Evolutionary conservation across 2,329 filamentous ascomycete genomes (phyloP).

Genomic region (Immersiporthe knoxdaviesiana): DNA sequence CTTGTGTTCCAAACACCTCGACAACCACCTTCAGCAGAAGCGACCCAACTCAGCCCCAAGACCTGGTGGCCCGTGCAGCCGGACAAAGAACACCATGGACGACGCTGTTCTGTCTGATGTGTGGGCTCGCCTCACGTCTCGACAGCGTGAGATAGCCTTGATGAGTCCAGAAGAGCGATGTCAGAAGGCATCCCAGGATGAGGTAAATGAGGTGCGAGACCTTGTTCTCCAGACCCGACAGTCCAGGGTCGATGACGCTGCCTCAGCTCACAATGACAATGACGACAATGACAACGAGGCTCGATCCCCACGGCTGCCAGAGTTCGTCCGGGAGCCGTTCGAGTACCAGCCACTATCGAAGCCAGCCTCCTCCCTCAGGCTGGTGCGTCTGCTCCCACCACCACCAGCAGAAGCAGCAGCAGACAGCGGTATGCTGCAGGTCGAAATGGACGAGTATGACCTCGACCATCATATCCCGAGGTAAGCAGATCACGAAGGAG

Average conservation of each 20-base stretch:
- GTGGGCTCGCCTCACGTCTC: not conserved
- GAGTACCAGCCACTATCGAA: not conserved
- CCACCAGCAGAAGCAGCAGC: too few species aligned
- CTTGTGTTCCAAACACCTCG: too few species aligned
- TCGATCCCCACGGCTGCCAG: not conserved
- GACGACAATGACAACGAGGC: not conserved
- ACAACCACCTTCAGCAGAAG: not conserved
- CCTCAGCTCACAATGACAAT: too few species aligned
- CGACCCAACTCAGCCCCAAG: not conserved
- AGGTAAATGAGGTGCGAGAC: not conserved
- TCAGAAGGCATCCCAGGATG: not conserved
- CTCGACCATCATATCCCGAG: not conserved
- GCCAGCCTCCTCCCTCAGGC: not conserved
- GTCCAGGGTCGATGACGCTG: not conserved
- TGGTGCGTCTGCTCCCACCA: not conserved
- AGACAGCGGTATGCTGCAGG: not conserved
- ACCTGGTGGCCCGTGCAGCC: not conserved
- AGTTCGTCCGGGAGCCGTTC: not conserved
- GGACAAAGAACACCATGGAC: not conserved
- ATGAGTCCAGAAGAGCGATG: not conserved
- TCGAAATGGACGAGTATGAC: constrained; percentile 1
- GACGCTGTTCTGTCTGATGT: not conserved
- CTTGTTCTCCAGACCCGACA: not conserved
- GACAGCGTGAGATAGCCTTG: not conserved
- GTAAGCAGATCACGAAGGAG: not conserved